phyloP scores from a whole-genome alignment of 1,284 basidiomycete genomes.

The Irpex sp. region DNA sequence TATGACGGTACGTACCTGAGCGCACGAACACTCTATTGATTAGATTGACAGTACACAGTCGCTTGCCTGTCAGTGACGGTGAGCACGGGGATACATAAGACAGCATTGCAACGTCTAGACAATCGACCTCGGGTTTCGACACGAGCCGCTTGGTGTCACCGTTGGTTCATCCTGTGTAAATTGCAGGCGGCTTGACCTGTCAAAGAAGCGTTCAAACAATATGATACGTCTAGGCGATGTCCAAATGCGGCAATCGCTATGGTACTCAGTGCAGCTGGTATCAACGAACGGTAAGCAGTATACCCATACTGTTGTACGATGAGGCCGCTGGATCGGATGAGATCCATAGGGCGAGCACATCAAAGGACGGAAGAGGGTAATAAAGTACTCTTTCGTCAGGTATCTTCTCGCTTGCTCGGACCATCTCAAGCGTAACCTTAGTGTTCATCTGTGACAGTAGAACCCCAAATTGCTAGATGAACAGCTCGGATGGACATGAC shows the following conservation, averaged over 20 bases:
- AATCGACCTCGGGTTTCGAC: neutral
- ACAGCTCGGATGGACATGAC: neutral
- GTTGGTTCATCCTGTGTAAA: neutral
- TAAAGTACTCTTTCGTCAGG: neutral
- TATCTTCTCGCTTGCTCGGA: too few relatives aligned
- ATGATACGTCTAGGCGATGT: neutral
- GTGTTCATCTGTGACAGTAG: neutral
- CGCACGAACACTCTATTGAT: too few relatives aligned
- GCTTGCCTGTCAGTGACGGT: too few relatives aligned
- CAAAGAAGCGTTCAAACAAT: conserved; percentile 2
- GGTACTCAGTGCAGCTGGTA: neutral
- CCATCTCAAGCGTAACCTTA: neutral
- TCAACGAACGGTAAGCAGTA: too few relatives aligned
- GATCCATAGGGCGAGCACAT: neutral
- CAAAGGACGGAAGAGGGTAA: neutral
- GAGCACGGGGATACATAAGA: neutral
- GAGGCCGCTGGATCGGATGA: neutral
- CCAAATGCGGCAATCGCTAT: neutral
- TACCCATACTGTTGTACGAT: too few relatives aligned
- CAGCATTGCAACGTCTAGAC: neutral
- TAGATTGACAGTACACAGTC: too few relatives aligned
- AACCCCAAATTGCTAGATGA: neutral
- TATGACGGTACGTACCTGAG: too few relatives aligned
- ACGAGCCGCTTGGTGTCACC: neutral
- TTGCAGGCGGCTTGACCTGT: neutral